phyloP scores from a whole-genome alignment of 2,329 filamentous ascomycete genomes.

The Penicillium sp. region DNA sequence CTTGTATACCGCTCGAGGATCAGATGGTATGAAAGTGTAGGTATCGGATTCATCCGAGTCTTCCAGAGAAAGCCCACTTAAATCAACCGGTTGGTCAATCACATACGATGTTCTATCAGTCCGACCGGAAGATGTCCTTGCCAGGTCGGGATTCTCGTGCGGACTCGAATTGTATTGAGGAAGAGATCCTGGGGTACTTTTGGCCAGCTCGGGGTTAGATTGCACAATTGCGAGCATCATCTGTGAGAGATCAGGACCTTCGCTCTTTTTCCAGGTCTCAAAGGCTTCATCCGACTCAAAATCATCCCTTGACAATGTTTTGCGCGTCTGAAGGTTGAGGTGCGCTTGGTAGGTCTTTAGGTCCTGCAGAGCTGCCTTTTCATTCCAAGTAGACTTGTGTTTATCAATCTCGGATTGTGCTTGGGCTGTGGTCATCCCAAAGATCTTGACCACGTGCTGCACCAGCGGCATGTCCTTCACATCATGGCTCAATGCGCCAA shows the following conservation, averaged over 20 bases:
- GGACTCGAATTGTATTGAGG: conserved; percentile 52
- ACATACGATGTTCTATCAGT: conserved; percentile 51
- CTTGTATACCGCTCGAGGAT: conserved; percentile 78
- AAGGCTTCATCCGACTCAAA: conserved; percentile 89
- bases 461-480: conserved; percentile 97
- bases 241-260: conserved; percentile 79
- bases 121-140: conserved; percentile 46
- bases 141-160: conserved; percentile 44
- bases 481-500: conserved; percentile 80
- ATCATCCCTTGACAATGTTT: conserved; percentile 74
- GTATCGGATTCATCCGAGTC: conserved; percentile 50
- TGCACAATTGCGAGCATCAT: conserved; percentile 91
- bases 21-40: conserved; percentile 86
- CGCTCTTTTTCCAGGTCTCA: conserved; percentile 85
- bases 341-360: conserved; percentile 91
- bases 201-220: conserved; percentile 78
- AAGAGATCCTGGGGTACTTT: conserved; percentile 62
- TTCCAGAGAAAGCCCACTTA: conserved; percentile 59
- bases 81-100: conserved; percentile 62
- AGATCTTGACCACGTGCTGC: conserved; percentile 79
- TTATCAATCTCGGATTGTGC: conserved; percentile 84
- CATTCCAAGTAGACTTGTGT: conserved; percentile 78
- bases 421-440: conserved; percentile 72
- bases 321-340: conserved; percentile 72
- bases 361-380: conserved; percentile 83